phyloP scores from a whole-genome alignment of 2,329 filamentous ascomycete genomes.

The Leptographium wingfieldii region DNA sequence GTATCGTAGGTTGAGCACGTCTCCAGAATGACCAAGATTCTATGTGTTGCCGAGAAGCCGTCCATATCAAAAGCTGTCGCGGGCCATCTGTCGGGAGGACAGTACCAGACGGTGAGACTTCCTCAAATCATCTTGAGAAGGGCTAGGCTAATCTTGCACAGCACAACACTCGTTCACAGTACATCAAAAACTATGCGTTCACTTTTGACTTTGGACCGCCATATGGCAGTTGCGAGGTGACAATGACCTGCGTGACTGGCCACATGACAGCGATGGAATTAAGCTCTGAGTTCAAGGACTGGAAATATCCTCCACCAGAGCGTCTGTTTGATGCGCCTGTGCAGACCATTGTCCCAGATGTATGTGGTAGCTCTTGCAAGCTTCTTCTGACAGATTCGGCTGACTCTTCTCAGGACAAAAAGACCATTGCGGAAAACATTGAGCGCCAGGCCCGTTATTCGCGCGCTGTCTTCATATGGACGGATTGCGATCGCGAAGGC shows the following conservation, averaged over 20 bases:
- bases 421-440: conserved; percentile 74
- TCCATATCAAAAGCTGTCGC: conserved; percentile 94
- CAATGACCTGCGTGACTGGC: conserved; percentile 87
- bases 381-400: neutral
- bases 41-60: conserved; percentile 56
- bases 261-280: conserved; percentile 81
- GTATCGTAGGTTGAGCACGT: neutral
- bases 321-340: conserved; percentile 74
- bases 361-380: conserved; percentile 18
- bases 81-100: conserved; percentile 71
- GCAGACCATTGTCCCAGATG: conserved; percentile 51
- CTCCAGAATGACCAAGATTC: conserved; percentile 34
- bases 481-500: conserved; percentile 94
- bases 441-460: conserved; percentile 59
- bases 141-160: conserved; percentile 21
- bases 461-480: conserved; percentile 88
- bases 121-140: neutral
- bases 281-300: conserved; percentile 57
- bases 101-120: conserved; percentile 51
- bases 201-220: conserved; percentile 70
- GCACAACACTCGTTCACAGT: conserved; percentile 58
- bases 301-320: conserved; percentile 68
- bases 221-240: conserved; percentile 75
- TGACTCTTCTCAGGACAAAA: conserved; percentile 49
- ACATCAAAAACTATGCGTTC: conserved; percentile 91